These are phyloP conservation scores for Cyberlindnera euphorbiae DNA, from an alignment of 805 yeast genomes.

Conservation along the genomic window DNA sequence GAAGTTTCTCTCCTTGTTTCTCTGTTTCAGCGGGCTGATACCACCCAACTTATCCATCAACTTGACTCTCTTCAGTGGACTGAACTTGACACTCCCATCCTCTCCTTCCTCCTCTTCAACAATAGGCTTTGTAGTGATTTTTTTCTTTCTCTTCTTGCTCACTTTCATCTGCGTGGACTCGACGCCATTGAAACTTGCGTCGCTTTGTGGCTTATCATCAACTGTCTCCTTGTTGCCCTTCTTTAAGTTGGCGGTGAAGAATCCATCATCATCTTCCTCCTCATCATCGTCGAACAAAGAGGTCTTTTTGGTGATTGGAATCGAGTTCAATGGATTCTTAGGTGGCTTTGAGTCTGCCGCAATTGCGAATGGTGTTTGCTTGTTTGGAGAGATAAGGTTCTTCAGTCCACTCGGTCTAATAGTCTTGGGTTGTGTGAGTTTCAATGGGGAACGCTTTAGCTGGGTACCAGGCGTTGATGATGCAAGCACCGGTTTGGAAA, in stretches of 20 bases:
- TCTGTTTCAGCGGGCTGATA: slow-evolving; percentile 25
- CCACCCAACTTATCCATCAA: slow-evolving; percentile 23
- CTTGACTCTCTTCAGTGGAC: slow-evolving; percentile 24
- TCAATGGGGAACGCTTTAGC: slow-evolving; percentile 18
- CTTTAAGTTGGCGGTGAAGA: slow-evolving; percentile 18
- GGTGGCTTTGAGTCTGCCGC: neutral
- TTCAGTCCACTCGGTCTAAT: slow-evolving; percentile 22
- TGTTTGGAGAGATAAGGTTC: slow-evolving; percentile 22
- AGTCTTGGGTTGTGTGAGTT: slow-evolving; percentile 11
- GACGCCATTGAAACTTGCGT: neutral
- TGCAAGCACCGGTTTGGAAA: slow-evolving; percentile 16
- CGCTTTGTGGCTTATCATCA: neutral
- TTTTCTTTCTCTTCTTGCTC: slow-evolving; percentile 20
- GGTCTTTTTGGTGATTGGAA: slow-evolving; percentile 7
- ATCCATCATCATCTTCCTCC: slow-evolving; percentile 25
- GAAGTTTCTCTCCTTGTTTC: slow-evolving; percentile 23
- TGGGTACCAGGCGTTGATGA: slow-evolving; percentile 25
- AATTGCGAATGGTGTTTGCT: too few species aligned
- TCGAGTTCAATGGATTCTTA: neutral
- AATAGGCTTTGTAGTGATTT: slow-evolving; percentile 15
- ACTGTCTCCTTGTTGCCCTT: slow-evolving; percentile 12
- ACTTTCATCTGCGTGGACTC: slow-evolving; percentile 1
- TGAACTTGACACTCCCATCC: slow-evolving; percentile 12
- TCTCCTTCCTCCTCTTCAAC: slow-evolving; percentile 21
- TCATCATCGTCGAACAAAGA: slow-evolving; percentile 27